Conservation (phyloP, 352 stramenopile species). For the Chloridella minuta region DNA sequence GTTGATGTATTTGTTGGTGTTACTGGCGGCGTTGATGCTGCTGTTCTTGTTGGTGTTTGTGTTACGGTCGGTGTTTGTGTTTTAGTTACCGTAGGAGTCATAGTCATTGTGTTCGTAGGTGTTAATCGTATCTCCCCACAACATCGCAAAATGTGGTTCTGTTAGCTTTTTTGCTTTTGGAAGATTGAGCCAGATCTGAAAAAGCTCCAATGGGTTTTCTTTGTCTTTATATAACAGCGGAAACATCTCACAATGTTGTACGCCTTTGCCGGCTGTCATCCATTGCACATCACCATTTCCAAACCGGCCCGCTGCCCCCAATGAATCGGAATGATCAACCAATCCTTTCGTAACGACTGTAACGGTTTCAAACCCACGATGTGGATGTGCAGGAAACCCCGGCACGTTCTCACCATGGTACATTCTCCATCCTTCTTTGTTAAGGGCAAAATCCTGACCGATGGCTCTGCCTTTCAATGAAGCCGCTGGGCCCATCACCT, state of each 20-base stretch:
- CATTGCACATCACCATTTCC: constrained; percentile 31
- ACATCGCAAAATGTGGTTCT: too few species aligned
- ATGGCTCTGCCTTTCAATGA: constrained; percentile 21
- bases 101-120: too few species aligned
- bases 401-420: constrained; percentile 31
- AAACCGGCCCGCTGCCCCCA: constrained; percentile 23
- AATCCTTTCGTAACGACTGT: constrained; percentile 27
- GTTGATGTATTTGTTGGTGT: too few species aligned
- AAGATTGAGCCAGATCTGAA: too few species aligned
- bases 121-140: too few species aligned
- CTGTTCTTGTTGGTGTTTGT: too few species aligned
- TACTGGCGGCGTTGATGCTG: too few species aligned
- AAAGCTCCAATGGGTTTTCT: not conserved
- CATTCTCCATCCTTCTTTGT: constrained; percentile 25
- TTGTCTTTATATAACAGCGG: constrained; percentile 24
- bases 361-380: constrained; percentile 32
- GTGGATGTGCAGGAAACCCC: constrained; percentile 25
- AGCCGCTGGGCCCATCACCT: constrained; percentile 24
- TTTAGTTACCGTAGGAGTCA: too few species aligned
- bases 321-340: constrained; percentile 30
- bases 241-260: constrained; percentile 49
- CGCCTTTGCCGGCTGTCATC: constrained; percentile 32
- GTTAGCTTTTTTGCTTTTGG: too few species aligned
- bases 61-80: too few species aligned
- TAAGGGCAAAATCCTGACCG: constrained; percentile 28